A percentile compares a stretch with the other conserved stretches of the same genome.
Evolutionary conservation across 2,329 filamentous ascomycete species (phyloP).

Genomic region (Tolypocladium paradoxum): DNA sequence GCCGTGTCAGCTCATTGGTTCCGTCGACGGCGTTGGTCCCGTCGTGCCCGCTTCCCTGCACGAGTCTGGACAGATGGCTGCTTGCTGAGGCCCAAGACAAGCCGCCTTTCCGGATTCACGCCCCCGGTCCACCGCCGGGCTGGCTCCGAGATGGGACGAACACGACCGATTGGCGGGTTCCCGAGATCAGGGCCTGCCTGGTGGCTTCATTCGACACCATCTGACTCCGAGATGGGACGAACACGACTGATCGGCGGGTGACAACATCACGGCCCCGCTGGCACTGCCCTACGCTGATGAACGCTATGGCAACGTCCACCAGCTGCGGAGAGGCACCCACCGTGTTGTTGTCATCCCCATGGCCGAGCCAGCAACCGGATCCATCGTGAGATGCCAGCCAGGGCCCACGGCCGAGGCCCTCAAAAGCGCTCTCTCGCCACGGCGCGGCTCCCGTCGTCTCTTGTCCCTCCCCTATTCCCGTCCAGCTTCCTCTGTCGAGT

Average conservation of each 20-base stretch:
- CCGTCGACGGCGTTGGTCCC: too few relatives aligned
- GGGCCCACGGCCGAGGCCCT: not conserved
- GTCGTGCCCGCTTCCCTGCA: not conserved
- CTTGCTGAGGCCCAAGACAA: too few relatives aligned
- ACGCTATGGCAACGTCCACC: not conserved
- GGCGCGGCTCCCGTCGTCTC: constrained; percentile 1
- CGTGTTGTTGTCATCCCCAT: not conserved
- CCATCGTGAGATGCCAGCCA: not conserved
- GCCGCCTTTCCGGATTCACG: not conserved
- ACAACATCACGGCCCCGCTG: too few relatives aligned
- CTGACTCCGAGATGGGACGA: not conserved
- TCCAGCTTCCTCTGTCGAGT: constrained; percentile 7
- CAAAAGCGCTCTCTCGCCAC: not conserved
- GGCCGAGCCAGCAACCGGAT: not conserved
- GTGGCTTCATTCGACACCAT: too few relatives aligned
- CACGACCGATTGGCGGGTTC: not conserved
- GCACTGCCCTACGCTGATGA: too few relatives aligned
- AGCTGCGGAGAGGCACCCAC: too few relatives aligned
- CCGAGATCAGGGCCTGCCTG: too few relatives aligned
- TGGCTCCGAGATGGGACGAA: not conserved
- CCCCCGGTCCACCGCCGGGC: not conserved
- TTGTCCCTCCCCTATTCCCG: constrained; percentile 6
- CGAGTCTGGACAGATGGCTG: not conserved
- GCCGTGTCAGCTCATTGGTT: too few relatives aligned
- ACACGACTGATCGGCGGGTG: not conserved